Base-by-base conservation (phyloP, 2,329 filamentous ascomycete species). In the Paecilomyces fulvus region DNA sequence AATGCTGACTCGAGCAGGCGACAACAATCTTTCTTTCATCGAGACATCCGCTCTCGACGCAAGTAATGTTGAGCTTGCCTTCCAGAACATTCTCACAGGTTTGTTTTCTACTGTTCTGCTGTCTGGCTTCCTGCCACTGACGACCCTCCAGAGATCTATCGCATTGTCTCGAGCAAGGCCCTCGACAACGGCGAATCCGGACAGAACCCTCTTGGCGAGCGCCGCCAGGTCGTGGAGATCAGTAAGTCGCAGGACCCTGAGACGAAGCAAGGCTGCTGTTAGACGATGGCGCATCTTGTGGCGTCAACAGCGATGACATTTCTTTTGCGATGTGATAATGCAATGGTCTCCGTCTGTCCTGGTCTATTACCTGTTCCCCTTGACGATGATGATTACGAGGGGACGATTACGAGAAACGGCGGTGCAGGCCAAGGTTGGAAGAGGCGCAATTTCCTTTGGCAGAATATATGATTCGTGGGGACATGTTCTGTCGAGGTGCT, bases 1-100 rank as follows among this genome's bases (percentile, higher is more conserved):
- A 12, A 51, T 28, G 23, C 25, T 51, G 25, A 51, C 69, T 70
- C 59, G 73, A 48, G 49, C 65, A 96, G 92, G 90, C 82, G 92
- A 96, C 76, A 96, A 96, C 80, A 92, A 96, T 75, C 83, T 97
- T 50, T 97, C 92, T 53, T 99, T 99, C 77, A 99, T 99, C 75
- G 94, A 99, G 82, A 99, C 94, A 48, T 99, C 95, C 60, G 94
- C 94, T 62, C 87, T 99, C 68, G 94, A 99, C 73, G 94, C 94
- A 67, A 97, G 91, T 84, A 99, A 99, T 73, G 94, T 99, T 64
- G 94, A 99, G 79, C 86, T 97, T 70, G 94, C 94, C 59, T 97
- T 99, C 84, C 92, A 99, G 80, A 97, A 97, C 78, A 99, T 99
- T 73, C 82, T 99, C 73, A 99, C 94, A 72, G 92, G 92, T 96